These are phyloP conservation scores for Aspergillus hancockii DNA, from an alignment of 495 filamentous ascomycete species.

Conservation along the genomic window DNA sequence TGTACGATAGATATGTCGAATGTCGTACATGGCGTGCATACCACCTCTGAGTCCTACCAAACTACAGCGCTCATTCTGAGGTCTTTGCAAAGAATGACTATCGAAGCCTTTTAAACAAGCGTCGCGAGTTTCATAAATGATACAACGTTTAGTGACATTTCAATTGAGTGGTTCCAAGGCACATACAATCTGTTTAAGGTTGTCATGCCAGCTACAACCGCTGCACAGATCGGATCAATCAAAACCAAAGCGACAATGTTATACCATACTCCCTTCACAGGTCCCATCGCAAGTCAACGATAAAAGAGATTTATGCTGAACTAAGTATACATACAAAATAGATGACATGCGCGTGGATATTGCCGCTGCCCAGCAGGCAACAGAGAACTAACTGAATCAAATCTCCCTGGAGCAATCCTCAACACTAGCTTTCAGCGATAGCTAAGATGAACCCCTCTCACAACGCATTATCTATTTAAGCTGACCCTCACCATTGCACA, in stretches of 20 bases:
- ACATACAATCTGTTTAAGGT: too few relatives aligned
- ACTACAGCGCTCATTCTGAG: too few relatives aligned
- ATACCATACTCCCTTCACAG: not conserved
- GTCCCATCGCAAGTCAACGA: not conserved
- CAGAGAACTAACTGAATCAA: not conserved
- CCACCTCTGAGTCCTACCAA: too few relatives aligned
- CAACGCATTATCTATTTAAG: conserved; percentile 9
- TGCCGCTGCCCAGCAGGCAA: not conserved
- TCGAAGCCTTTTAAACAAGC: too few relatives aligned
- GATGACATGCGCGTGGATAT: not conserved
- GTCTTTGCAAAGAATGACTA: too few relatives aligned
- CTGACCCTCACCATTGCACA: conserved; percentile 13
- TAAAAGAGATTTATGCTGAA: not conserved
- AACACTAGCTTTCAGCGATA: not conserved
- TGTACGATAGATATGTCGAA: too few relatives aligned
- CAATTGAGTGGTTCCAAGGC: too few relatives aligned
- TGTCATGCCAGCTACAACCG: not conserved
- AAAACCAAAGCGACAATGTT: not conserved
- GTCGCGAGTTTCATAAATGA: too few relatives aligned
- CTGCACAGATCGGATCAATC: not conserved
- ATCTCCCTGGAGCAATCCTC: not conserved
- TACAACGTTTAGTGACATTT: too few relatives aligned
- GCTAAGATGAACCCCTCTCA: not conserved
- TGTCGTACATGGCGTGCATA: too few relatives aligned
- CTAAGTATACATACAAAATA: conserved; percentile 1